phyloP scores from a whole-genome alignment of 2,329 filamentous ascomycete species.

The Ophiostoma ulmi region DNA sequence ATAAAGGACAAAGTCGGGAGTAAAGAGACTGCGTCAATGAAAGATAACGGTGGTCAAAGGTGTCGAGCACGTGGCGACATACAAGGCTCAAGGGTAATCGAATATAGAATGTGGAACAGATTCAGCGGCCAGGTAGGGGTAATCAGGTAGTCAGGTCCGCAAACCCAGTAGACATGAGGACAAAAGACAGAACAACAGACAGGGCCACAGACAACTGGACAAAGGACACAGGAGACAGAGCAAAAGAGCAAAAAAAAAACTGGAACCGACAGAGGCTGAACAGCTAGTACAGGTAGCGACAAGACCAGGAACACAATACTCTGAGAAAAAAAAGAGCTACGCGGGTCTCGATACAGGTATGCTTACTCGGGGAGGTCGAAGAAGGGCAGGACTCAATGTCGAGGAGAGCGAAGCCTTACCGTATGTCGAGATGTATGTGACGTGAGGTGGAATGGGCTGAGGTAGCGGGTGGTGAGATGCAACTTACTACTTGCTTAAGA shows the following conservation, averaged over 20 bases:
- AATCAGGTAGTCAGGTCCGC: too few species aligned
- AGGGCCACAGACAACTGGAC: not conserved
- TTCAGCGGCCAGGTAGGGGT: not conserved
- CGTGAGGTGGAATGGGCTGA: not conserved
- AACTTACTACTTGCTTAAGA: not conserved
- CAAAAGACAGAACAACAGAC: not conserved
- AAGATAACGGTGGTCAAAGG: not conserved
- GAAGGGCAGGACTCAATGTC: not conserved
- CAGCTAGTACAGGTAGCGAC: too few species aligned
- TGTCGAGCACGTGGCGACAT: not conserved
- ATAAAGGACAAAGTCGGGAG: not conserved
- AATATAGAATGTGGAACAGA: not conserved
- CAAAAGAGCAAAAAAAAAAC: not conserved
- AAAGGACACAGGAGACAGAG: not conserved
- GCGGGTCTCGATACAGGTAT: not conserved
- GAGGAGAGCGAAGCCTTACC: conserved; percentile 6
- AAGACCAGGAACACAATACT: not conserved
- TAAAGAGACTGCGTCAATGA: not conserved
- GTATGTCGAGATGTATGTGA: conserved; percentile 2
- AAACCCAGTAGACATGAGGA: not conserved
- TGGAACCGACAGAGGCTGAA: not conserved
- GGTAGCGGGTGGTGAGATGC: conserved; percentile 11
- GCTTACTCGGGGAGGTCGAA: not conserved
- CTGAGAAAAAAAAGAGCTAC: not conserved
- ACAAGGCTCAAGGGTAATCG: not conserved